Evolutionary conservation across 2,329 filamentous ascomycete species (phyloP), one percentile per base, ranked within the genome.

Genomic region (Penicillium fuscoglaucum): DNA sequence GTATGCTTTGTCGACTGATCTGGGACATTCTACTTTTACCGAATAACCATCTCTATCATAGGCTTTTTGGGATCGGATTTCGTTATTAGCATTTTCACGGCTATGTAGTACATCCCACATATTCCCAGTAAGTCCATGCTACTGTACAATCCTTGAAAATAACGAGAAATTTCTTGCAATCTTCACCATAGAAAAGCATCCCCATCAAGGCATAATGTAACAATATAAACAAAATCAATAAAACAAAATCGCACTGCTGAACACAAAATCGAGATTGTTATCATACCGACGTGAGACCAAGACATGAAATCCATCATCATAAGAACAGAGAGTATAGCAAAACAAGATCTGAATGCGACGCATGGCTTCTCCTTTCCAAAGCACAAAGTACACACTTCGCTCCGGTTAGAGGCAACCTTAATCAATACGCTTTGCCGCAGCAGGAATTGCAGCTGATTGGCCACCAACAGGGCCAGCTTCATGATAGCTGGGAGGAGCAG

Each of bases 361-460:
- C 33, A 47, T 21, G 7, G 9, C 26, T 33, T 33, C 33, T 19
- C 12, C 26, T 45, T 45, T 41, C 40, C 39, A 12, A 28, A 46
- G 31, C 29, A 37, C 17, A 26, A 45, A 45, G 19, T 7, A 45
- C 40, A 26, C 39, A 10, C 6, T 15, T 43, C 13, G 9, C 9
- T 39, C 39, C 19, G 8, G 13, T 17, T 31, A 28, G 10, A 35
- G 47, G 26, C 6, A 10, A 13, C 31, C 61, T 70, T 59, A 76
- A 63, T 75, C 73, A 55, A 48, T 71, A 47, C 71, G 71, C 60
- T 75, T 74, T 45, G 66, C 70, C 12, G 55, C 59, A 35, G 50
- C 64, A 26, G 67, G 65, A 39, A 65, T 61, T 43, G 68, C 70
- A 17, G 44, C 52, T 9, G 58, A 59, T 29, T 68, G 55, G 8